phyloP scores from a whole-genome alignment of 768 basidiomycete genomes.

The Leccinum subtestaceum region DNA sequence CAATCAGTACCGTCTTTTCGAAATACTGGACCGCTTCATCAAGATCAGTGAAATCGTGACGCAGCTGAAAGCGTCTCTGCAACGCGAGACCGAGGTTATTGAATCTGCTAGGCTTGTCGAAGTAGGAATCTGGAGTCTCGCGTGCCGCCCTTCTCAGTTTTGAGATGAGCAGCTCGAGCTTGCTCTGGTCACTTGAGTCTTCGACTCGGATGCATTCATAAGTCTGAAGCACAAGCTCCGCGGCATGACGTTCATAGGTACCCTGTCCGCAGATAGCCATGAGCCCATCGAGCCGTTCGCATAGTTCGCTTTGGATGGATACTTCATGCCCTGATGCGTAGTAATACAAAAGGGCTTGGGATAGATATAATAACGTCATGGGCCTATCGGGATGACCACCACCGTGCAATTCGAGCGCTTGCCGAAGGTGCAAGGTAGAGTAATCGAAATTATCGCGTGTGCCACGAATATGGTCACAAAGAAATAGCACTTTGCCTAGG shows the following conservation, averaged over 20 bases:
- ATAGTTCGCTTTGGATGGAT: neutral
- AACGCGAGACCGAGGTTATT: slow-evolving; percentile 1
- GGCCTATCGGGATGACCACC: slow-evolving; percentile 5
- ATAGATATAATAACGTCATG: neutral
- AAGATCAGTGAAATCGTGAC: neutral
- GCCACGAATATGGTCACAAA: slow-evolving; percentile 1
- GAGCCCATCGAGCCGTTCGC: neutral
- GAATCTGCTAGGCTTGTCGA: slow-evolving; percentile 1
- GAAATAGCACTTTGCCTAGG: slow-evolving; percentile 12
- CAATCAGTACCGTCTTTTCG: neutral
- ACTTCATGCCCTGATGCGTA: neutral
- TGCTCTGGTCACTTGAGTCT: neutral
- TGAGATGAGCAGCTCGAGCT: neutral
- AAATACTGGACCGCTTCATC: neutral
- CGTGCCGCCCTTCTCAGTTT: neutral
- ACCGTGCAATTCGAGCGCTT: slow-evolving; percentile 6
- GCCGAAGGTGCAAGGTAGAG: neutral
- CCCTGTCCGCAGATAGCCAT: neutral
- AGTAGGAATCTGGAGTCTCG: neutral
- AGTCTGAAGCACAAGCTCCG: slow-evolving; percentile 5
- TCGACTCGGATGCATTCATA: neutral
- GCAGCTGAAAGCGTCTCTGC: neutral
- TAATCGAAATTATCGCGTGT: neutral
- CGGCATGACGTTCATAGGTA: slow-evolving; percentile 2
- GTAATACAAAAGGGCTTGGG: neutral